These are phyloP conservation scores for Trametes sanguinea DNA, from an alignment of 768 basidiomycete genomes.

Conservation along the genomic window DNA sequence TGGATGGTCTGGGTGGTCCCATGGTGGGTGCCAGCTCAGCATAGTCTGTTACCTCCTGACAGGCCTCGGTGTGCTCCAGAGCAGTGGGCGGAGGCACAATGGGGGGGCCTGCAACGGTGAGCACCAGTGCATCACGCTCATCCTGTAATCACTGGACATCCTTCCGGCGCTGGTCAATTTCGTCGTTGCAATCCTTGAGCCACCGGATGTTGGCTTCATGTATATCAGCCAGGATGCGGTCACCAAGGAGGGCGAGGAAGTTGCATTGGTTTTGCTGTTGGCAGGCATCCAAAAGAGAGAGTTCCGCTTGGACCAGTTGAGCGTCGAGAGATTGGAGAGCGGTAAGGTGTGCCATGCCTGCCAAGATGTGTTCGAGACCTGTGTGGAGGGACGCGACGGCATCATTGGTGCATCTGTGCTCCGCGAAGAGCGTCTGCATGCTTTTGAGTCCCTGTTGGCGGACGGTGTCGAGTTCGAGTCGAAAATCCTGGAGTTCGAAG, in stretches of 20 bases:
- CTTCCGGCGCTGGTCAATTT: background rate
- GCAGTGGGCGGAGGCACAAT: too few relatives aligned
- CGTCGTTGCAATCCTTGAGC: background rate
- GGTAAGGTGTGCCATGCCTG: background rate
- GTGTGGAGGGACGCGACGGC: background rate
- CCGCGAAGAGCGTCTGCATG: background rate
- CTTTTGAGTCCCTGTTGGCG: background rate
- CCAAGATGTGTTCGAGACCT: background rate
- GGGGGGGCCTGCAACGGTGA: too few relatives aligned
- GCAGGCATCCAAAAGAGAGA: background rate
- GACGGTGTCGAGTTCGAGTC: background rate
- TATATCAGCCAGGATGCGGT: background rate
- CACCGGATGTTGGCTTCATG: background rate
- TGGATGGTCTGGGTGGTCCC: too few relatives aligned
- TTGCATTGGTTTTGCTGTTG: background rate
- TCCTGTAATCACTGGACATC: background rate
- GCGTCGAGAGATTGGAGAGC: background rate
- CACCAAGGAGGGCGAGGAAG: background rate
- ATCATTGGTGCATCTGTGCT: background rate
- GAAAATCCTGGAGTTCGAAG: background rate
- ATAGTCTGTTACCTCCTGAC: too few relatives aligned
- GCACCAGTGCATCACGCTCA: too few relatives aligned
- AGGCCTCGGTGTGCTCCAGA: too few relatives aligned
- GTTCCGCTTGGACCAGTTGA: background rate
- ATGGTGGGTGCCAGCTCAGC: too few relatives aligned